phyloP scores from a whole-genome alignment of 1,139 yeast species.

The Nematodospora anomalae region DNA sequence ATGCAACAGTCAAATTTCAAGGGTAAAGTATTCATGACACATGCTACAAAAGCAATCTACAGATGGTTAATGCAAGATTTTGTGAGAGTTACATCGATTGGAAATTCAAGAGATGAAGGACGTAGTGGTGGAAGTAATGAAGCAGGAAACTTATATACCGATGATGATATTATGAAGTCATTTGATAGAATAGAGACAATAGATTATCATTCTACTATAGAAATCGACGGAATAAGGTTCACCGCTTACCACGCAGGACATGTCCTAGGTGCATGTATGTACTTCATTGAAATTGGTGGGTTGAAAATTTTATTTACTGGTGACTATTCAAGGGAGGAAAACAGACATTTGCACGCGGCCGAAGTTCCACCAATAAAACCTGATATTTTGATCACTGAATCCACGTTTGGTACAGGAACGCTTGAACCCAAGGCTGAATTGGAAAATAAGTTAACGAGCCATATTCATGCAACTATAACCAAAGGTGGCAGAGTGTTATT shows the following conservation, averaged over 20 bases:
- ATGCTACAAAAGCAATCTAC: conserved; percentile 96
- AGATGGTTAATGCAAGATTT: conserved; percentile 94
- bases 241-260: conserved; percentile 99
- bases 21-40: conserved; percentile 98
- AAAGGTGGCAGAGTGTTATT: conserved; percentile 91
- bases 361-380: conserved; percentile 91
- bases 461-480: conserved; percentile 78
- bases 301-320: conserved; percentile 89
- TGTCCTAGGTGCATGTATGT: conserved; percentile 98
- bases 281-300: conserved; percentile 91
- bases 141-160: conserved; percentile 67
- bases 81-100: conserved; percentile 83
- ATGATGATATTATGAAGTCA: conserved; percentile 84
- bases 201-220: conserved; percentile 93
- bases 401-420: conserved; percentile 97
- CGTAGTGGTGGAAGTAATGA: conserved; percentile 23
- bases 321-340: conserved; percentile 93
- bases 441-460: conserved; percentile 74
- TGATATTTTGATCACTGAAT: conserved; percentile 87
- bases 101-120: conserved; percentile 31
- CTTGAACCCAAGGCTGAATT: conserved; percentile 88
- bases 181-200: conserved; percentile 90
- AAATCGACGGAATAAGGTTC: conserved; percentile 88
- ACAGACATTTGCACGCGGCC: conserved; percentile 91
- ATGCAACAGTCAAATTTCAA: conserved; percentile 95